Evolutionary conservation across 257 asterid genomes (phyloP).

Genomic region (Rauvolfia tetraphylla): DNA sequence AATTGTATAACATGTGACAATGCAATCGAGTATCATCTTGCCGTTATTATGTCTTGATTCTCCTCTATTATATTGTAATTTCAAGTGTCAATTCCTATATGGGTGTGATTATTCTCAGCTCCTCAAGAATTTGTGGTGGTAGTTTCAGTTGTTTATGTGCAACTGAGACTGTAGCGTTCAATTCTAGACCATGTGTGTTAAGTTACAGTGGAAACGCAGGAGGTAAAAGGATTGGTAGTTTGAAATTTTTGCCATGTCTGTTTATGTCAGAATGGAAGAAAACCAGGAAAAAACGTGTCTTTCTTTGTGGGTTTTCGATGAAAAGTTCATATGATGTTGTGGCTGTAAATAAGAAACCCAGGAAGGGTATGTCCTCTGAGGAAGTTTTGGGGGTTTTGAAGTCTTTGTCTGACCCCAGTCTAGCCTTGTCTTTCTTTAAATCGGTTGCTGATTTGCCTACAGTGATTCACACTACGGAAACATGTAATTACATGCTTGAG

Average conservation of each 20-base stretch:
- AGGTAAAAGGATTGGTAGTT: conserved; percentile 37
- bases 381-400: conserved; percentile 60
- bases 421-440: conserved; percentile 56
- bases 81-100: conserved; percentile 26
- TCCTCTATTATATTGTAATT: background rate
- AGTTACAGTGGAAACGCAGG: conserved; percentile 25
- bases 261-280: conserved; percentile 39
- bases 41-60: conserved; percentile 11
- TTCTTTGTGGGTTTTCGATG: conserved; percentile 37
- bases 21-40: background rate
- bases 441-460: conserved; percentile 47
- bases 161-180: conserved; percentile 20
- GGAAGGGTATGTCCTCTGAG: conserved; percentile 46
- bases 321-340: conserved; percentile 46
- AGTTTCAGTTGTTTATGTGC: conserved; percentile 34
- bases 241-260: conserved; percentile 34
- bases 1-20: conserved; percentile 10
- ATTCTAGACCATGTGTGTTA: conserved; percentile 22
- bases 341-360: conserved; percentile 27
- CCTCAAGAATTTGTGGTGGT: conserved; percentile 46
- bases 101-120: conserved; percentile 49
- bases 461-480: conserved; percentile 74
- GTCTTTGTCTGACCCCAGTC: conserved; percentile 47
- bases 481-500: conserved; percentile 91
- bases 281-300: conserved; percentile 34